Percentiles rank a stretch among this genome's conserved stretches.
Evolutionary conservation across 768 basidiomycete species (phyloP).

Genomic region (Auricularia sp.): DNA sequence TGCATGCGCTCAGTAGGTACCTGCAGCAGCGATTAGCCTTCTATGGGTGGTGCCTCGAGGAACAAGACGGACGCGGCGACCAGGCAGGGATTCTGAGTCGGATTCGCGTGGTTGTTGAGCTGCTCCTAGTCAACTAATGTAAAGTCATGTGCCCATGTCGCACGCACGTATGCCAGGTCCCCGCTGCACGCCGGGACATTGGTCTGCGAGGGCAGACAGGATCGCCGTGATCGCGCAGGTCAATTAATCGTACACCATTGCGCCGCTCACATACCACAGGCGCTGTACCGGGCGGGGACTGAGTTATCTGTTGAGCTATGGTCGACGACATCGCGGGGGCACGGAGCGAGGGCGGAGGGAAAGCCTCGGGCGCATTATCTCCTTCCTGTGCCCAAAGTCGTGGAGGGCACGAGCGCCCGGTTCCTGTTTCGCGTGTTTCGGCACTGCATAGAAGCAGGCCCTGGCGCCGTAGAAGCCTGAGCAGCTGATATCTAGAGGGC

Average conservation of each 20-base stretch:
- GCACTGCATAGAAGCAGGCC: not conserved
- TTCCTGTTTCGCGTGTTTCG: not conserved
- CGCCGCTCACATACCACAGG: too few species aligned
- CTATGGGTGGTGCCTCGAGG: too few species aligned
- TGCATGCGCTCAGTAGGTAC: too few species aligned
- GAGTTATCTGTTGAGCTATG: too few species aligned
- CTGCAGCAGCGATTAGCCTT: not conserved
- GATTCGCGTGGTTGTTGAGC: not conserved
- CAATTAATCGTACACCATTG: too few species aligned
- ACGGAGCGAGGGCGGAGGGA: too few species aligned
- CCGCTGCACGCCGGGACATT: not conserved
- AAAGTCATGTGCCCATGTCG: not conserved
- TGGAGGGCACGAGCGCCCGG: too few species aligned
- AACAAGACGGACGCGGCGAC: not conserved
- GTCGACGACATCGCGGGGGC: too few species aligned
- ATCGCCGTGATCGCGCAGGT: too few species aligned
- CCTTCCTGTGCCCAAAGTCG: too few species aligned
- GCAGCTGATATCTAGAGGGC: not conserved
- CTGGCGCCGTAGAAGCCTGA: not conserved
- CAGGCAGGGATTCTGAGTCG: not conserved
- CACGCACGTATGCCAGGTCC: not conserved
- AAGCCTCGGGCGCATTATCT: too few species aligned
- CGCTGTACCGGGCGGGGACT: too few species aligned
- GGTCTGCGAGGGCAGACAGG: not conserved
- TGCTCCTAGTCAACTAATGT: not conserved